Evolutionary conservation across 2,329 filamentous ascomycete genomes (phyloP).

Genomic region (Furcasterigmium furcatum): DNA sequence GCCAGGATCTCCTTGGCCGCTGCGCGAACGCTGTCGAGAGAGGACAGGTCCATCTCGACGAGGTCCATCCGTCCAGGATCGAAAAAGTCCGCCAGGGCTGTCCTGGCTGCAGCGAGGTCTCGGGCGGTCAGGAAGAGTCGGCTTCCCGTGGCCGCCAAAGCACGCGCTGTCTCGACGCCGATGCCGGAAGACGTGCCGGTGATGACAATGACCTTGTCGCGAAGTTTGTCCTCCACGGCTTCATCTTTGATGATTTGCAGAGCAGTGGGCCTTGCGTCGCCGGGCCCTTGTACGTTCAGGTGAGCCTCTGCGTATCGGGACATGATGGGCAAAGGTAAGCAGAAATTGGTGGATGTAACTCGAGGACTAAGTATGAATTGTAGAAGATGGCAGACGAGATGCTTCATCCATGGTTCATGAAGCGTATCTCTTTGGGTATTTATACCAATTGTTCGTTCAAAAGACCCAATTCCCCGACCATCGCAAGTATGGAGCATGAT

Average conservation of each 20-base stretch:
- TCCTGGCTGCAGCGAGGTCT: constrained; percentile 26
- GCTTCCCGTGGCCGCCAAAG: constrained; percentile 30
- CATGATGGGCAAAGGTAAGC: neutral
- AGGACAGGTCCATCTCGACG: constrained; percentile 6
- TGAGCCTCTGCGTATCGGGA: constrained; percentile 6
- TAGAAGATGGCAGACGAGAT: no score
- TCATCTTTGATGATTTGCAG: constrained; percentile 34
- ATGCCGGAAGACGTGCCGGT: constrained; percentile 33
- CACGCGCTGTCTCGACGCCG: constrained; percentile 33
- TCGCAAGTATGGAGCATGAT: neutral
- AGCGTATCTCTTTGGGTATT: neutral
- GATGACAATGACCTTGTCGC: constrained; percentile 30
- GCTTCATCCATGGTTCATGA: neutral
- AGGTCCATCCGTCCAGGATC: constrained; percentile 4
- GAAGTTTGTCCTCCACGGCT: constrained; percentile 21
- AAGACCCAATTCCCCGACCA: no score
- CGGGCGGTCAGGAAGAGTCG: constrained; percentile 30
- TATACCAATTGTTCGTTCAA: neutral
- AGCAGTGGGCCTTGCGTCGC: constrained; percentile 36
- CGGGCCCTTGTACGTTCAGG: constrained; percentile 21
- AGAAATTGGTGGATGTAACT: no score
- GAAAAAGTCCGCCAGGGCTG: constrained; percentile 17
- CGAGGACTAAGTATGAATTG: no score
- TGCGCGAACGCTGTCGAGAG: constrained; percentile 13
- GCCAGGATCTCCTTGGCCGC: constrained; percentile 26